These are phyloP conservation scores for Gossypium trilobum DNA, from an alignment of 441 rosid species.

Conservation along the genomic window DNA sequence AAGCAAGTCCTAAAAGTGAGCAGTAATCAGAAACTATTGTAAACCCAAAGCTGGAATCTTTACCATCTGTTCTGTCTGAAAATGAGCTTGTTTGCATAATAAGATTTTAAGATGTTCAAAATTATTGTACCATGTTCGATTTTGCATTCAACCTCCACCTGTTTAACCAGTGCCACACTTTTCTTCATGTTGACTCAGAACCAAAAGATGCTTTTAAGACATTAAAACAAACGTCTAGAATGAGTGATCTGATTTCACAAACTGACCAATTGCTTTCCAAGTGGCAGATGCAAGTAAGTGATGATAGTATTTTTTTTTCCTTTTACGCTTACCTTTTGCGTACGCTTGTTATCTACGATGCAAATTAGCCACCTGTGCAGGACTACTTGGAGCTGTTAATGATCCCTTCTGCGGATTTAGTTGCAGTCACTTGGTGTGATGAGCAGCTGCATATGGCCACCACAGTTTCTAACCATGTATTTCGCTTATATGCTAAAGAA, in stretches of 20 bases:
- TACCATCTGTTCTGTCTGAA: no score
- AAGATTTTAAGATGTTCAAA: no score
- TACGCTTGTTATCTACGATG: conserved; percentile 8
- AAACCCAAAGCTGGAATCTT: no score
- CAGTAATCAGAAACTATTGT: no score
- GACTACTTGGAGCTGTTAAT: conserved; percentile 34
- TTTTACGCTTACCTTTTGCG: background rate
- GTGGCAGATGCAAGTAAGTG: conserved; percentile 41
- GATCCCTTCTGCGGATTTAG: conserved; percentile 34
- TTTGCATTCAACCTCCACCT: no score
- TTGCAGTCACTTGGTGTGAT: conserved; percentile 32
- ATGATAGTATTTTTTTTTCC: conserved; percentile 10
- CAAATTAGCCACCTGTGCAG: conserved; percentile 34
- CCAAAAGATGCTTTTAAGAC: conserved; percentile 39
- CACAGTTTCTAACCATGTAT: conserved; percentile 45
- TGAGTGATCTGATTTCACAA: conserved; percentile 65
- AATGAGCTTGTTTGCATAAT: no score
- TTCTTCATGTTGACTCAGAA: conserved; percentile 36
- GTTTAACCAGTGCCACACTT: no score
- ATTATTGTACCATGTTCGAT: no score
- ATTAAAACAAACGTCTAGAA: conserved; percentile 36
- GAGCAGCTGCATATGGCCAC: conserved; percentile 56
- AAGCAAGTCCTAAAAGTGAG: no score
- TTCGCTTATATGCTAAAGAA: conserved; percentile 42
- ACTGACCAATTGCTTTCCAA: conserved; percentile 44